phyloP scores from a whole-genome alignment of 441 rosid genomes.

The Pelargonium citronellum region DNA sequence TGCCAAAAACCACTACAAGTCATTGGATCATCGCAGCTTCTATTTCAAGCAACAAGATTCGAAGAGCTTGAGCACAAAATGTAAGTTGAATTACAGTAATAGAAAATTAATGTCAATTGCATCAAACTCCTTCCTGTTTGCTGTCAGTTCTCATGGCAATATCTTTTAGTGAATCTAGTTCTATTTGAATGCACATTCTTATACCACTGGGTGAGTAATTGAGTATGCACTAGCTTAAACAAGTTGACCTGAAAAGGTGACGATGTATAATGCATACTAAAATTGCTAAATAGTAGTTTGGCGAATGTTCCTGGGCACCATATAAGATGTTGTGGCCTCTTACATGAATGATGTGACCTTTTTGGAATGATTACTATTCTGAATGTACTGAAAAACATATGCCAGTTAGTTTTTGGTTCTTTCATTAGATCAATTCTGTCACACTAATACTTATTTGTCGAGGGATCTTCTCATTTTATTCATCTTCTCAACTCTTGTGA shows the following conservation, averaged over 20 bases:
- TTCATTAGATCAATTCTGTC: neutral
- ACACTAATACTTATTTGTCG: neutral
- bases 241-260: neutral
- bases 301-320: neutral
- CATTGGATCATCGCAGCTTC: constrained; percentile 97
- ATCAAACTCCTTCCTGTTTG: neutral
- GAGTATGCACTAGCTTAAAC: neutral
- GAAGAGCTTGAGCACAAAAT: constrained; percentile 87
- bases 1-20: constrained; percentile 88
- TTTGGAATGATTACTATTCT: neutral
- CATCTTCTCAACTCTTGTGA: neutral
- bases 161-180: neutral
- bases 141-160: neutral
- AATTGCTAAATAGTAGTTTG: neutral
- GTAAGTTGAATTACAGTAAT: constrained; percentile 29
- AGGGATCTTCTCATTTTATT: neutral
- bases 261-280: neutral
- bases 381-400: neutral
- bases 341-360: neutral
- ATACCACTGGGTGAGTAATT: neutral
- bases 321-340: neutral
- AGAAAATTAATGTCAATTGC: neutral
- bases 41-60: constrained; percentile 97
- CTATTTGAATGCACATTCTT: too few relatives aligned
- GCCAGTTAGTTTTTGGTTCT: neutral